phyloP scores from a whole-genome alignment of 1,284 basidiomycete genomes.

The Pseudozyma thailandica region DNA sequence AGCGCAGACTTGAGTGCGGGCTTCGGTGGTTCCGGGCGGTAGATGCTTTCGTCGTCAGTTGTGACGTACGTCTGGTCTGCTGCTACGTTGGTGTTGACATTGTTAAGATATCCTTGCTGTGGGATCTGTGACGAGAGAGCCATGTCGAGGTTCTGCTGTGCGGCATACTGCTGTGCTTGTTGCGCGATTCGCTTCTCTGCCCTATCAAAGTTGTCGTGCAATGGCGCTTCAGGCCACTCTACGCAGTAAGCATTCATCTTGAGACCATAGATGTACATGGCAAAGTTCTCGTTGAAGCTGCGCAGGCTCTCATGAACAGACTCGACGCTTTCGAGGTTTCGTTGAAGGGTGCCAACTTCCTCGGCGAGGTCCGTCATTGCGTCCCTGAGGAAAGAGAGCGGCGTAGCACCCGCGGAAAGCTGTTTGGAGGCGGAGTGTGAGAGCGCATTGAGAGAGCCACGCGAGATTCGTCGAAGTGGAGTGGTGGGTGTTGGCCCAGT shows the following conservation, averaged over 20 bases:
- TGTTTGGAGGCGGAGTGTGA: conserved; percentile 72
- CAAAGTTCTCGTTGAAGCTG: conserved; percentile 91
- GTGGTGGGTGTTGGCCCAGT: conserved; percentile 70
- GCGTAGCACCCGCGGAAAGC: conserved; percentile 70
- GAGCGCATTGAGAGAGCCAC: conserved; percentile 85
- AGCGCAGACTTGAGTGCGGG: conserved; percentile 43
- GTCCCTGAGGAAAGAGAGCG: conserved; percentile 84
- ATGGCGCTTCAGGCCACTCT: conserved; percentile 80
- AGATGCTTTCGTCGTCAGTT: conserved; percentile 55
- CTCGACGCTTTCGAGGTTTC: conserved; percentile 79
- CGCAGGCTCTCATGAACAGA: conserved; percentile 80
- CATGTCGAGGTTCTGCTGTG: conserved; percentile 33
- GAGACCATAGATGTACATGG: conserved; percentile 88
- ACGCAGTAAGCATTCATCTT: conserved; percentile 93
- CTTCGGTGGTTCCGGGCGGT: conserved; percentile 35
- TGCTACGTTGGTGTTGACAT: conserved; percentile 9
- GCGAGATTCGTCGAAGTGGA: conserved; percentile 87
- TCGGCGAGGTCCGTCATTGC: conserved; percentile 86
- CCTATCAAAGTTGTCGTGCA: conserved; percentile 57
- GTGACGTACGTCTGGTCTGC: conserved; percentile 65
- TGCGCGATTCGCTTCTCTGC: conserved; percentile 52
- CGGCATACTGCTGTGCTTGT: conserved; percentile 46
- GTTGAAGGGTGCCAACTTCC: conserved; percentile 81
- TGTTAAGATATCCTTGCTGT: conserved; percentile 16
- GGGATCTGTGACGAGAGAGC: conserved; percentile 18